Evolutionary conservation across 129 eudicot species (phyloP).

Genomic region (Logfia minima): DNA sequence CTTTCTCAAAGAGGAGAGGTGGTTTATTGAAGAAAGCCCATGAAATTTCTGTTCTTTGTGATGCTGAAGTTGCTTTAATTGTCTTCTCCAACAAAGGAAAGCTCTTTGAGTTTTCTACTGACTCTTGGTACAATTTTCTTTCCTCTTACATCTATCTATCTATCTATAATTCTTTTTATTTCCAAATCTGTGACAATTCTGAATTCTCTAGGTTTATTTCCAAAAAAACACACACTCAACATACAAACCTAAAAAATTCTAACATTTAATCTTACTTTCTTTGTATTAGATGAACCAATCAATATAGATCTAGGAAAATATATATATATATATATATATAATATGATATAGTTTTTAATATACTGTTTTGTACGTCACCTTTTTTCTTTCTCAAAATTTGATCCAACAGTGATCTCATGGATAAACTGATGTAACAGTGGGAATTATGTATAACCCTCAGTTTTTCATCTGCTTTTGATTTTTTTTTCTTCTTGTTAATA

Average conservation of each 20-base stretch:
- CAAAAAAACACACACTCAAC: conserved; percentile 4
- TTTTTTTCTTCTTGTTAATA: not conserved
- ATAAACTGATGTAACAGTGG: conserved; percentile 3
- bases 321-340: not conserved
- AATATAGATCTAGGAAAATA: conserved; percentile 26
- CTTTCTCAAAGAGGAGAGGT: conserved; percentile 90
- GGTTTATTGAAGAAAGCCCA: conserved; percentile 92
- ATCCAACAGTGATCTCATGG: conserved; percentile 10
- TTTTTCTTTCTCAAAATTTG: not conserved
- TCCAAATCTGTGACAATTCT: conserved; percentile 24
- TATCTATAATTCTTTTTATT: not conserved
- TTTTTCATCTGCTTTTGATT: not conserved
- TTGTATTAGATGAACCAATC: conserved; percentile 3
- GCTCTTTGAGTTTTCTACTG: conserved; percentile 86
- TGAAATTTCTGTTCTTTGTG: conserved; percentile 92
- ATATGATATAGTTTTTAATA: not conserved
- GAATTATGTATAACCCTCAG: conserved; percentile 10
- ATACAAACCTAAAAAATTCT: not conserved
- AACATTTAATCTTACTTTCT: not conserved
- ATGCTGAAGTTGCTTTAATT: conserved; percentile 87
- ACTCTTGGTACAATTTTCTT: conserved; percentile 56
- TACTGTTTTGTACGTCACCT: conserved; percentile 6
- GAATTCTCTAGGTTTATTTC: conserved; percentile 12
- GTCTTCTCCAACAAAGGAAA: conserved; percentile 89
- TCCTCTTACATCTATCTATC: conserved; percentile 8